phyloP scores from a whole-genome alignment of 768 basidiomycete genomes.

The Tephrocybe sp. region DNA sequence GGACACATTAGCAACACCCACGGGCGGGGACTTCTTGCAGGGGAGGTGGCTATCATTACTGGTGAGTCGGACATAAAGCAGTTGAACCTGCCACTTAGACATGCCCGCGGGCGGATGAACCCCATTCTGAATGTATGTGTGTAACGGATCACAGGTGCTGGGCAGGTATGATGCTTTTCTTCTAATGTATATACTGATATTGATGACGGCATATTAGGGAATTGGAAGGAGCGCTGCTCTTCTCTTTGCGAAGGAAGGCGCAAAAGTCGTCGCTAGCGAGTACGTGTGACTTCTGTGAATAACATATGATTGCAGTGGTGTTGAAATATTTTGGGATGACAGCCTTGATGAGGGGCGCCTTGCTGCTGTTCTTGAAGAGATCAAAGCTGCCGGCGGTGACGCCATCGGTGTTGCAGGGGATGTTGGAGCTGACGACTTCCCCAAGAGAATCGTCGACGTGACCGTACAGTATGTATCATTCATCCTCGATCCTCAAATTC shows the following conservation, averaged over 20 bases:
- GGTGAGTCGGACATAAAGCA: too few relatives aligned
- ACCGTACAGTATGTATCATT: conserved; percentile 62
- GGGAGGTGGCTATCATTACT: conserved; percentile 84
- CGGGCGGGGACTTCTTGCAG: conserved; percentile 60
- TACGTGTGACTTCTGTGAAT: conserved; percentile 28
- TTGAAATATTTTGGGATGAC: neutral
- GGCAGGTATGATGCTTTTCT: conserved; percentile 48
- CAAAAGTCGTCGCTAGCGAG: conserved; percentile 86
- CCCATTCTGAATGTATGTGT: too few relatives aligned
- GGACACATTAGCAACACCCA: conserved; percentile 59
- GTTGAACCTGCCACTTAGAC: too few relatives aligned
- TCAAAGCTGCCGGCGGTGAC: conserved; percentile 69
- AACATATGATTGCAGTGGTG: neutral
- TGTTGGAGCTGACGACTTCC: conserved; percentile 81
- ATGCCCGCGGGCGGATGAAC: too few relatives aligned
- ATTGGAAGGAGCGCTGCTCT: conserved; percentile 76
- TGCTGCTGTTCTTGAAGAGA: conserved; percentile 65
- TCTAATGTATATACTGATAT: too few relatives aligned
- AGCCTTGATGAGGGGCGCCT: conserved; percentile 76
- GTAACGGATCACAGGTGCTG: conserved; percentile 50
- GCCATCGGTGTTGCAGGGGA: conserved; percentile 76
- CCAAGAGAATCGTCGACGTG: conserved; percentile 71
- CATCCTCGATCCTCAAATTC: neutral
- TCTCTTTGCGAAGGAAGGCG: conserved; percentile 80
- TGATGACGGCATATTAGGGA: conserved; percentile 55